Evolutionary conservation across 2,329 filamentous ascomycete species (phyloP), one percentile per base, ranked within the genome.

Genomic region (Xylariaceae sp.): DNA sequence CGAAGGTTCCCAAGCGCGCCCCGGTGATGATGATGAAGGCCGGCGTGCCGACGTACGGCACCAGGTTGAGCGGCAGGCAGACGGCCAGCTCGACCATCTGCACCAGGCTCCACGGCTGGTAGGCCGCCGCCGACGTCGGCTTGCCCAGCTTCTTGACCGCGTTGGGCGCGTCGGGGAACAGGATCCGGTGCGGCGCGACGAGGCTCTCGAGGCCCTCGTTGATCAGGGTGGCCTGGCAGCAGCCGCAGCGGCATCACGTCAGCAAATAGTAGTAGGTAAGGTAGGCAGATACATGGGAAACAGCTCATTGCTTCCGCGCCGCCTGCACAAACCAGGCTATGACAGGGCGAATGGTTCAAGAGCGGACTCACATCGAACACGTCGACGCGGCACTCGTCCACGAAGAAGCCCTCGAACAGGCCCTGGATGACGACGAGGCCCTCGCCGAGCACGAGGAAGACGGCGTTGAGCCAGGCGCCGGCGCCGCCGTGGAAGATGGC

Each of bases 21-120:
- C 90, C 92, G 0, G 89, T 95, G 45, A 94, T 72, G 36, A 94
- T 60, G 40, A 98, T 72, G 56, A 95, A 98, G 42, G 92, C 70
- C 0, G 86, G 85, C 0, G 83, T 83, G 12, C 90, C 90, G 11
- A 87, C 74, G 29, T 82, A 76, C 0, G 90, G 90, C 12, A 96
- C 75, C 15, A 98, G 76, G 55, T 94, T 96, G 38, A 98, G 72
- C 2, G 92, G 83, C 2, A 89, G 68, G 50, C 81, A 80, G 19
- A 85, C 49, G 22, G 93, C 66, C 39, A 95, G 82, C 60, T 95
- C 90, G 42, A 85, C 55, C 37, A 94, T 92, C 58, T 95, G 90
- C n/a, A 85, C 75, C 34, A 94, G 65, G 35, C 85, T 94, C 68
- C 93, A 95, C 0, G 90, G 90, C 7, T 83, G 80, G 59, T 92